Conservation (phyloP, 2,329 filamentous ascomycete genomes). For the Aspergillus tubingensis region DNA sequence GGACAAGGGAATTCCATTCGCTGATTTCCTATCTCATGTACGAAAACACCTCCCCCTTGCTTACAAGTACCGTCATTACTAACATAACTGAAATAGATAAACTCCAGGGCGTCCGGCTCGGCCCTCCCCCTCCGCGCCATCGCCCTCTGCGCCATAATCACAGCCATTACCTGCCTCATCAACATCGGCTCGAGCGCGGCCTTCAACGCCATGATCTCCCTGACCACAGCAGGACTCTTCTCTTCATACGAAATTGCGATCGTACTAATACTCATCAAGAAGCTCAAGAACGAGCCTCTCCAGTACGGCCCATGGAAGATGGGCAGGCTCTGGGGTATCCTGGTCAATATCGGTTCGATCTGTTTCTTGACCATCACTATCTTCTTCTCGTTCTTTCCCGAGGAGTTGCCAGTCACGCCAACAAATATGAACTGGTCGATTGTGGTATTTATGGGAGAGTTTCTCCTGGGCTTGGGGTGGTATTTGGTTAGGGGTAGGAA, state of each 20-base stretch:
- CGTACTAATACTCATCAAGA: slow-evolving; percentile 46
- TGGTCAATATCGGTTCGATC: not conserved
- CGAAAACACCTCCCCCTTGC: no score
- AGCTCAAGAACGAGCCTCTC: slow-evolving; percentile 41
- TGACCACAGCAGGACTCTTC: slow-evolving; percentile 51
- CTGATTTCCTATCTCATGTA: slow-evolving; percentile 38
- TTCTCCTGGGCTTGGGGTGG: slow-evolving; percentile 42
- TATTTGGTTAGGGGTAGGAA: slow-evolving; percentile 37
- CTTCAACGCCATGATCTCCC: slow-evolving; percentile 55
- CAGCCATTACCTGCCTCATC: slow-evolving; percentile 41
- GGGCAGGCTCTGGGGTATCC: slow-evolving; percentile 31
- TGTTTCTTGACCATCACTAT: slow-evolving; percentile 1
- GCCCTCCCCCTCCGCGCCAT: slow-evolving; percentile 39
- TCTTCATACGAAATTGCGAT: slow-evolving; percentile 54
- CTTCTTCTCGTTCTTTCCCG: not conserved
- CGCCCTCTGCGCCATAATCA: slow-evolving; percentile 34
- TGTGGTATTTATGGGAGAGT: slow-evolving; percentile 45
- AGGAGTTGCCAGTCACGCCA: slow-evolving; percentile 28
- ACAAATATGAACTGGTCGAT: slow-evolving; percentile 54
- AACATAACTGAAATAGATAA: slow-evolving; percentile 21
- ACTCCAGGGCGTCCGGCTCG: slow-evolving; percentile 25
- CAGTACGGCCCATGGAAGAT: slow-evolving; percentile 47
- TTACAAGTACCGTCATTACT: not conserved
- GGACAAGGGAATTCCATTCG: slow-evolving; percentile 47
- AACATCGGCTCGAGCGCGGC: slow-evolving; percentile 56